Conservation (phyloP, 2,329 filamentous ascomycete species). For the Colletotrichum tanaceti region DNA sequence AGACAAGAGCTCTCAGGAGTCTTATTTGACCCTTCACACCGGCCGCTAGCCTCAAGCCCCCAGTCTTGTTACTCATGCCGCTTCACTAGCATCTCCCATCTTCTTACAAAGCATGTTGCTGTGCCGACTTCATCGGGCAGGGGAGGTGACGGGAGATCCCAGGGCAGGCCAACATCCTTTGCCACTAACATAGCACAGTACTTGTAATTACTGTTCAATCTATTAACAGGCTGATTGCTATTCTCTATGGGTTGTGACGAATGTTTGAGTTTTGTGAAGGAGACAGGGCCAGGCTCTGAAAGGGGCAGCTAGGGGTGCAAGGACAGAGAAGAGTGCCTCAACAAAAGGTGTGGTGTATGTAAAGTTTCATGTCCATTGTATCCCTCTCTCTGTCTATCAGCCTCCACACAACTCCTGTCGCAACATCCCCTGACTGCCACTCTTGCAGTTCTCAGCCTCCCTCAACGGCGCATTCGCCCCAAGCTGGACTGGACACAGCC, state of each 20-base stretch:
- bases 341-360: constrained; percentile 21
- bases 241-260: neutral
- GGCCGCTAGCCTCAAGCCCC: too few species aligned
- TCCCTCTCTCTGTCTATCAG: constrained; percentile 38
- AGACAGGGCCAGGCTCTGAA: neutral
- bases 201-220: neutral
- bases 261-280: neutral
- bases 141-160: neutral
- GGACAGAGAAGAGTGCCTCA: neutral
- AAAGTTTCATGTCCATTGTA: constrained; percentile 41
- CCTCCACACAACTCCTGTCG: constrained; percentile 38
- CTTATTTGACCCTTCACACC: too few species aligned
- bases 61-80: too few species aligned
- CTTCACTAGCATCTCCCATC: neutral
- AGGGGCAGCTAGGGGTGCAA: too few species aligned
- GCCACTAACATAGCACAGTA: neutral
- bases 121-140: neutral
- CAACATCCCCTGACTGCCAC: constrained; percentile 17
- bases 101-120: neutral
- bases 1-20: too few species aligned
- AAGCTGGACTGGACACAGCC: constrained; percentile 33
- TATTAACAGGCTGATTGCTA: neutral
- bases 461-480: constrained; percentile 34
- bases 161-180: neutral
- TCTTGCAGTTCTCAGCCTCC: constrained; percentile 10